Evolutionary conservation across 2,329 filamentous ascomycete species (phyloP), one percentile per base, ranked within the genome.

Genomic region (Fusarium caatingaense): DNA sequence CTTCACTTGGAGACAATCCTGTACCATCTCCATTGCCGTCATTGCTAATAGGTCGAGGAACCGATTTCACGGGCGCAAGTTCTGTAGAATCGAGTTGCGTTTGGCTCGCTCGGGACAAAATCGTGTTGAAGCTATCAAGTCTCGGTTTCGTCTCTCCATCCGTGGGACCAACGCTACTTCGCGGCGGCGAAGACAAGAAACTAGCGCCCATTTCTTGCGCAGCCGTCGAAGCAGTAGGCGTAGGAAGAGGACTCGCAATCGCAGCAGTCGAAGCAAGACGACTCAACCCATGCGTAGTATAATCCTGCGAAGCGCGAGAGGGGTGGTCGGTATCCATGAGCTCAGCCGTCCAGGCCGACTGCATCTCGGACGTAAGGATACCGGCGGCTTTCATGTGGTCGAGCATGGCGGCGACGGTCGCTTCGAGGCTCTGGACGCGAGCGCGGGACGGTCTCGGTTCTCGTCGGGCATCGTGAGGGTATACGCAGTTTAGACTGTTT

Each of bases 301-400:
- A 76, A 16, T 76, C 74, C 20, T 71, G 73, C 13, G 70, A 68
- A 30, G 61, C 51, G 32, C 57, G 73, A 21, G 69, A 66, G 1
- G 72, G 32, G 16, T 68, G 69, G 25, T 65, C 62, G 27, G 69
- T 21, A 42, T 76, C 75, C 74, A 74, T 75, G 8, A 75, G 70
- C 47, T 75, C 73, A 20, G 69, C 73, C 11, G 74, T 76, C 73
- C 73, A 76, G 10, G 71, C 61, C 16, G 67, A 58, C 32, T 77
- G 73, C 71, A 75, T 73, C 60, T 76, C 71, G 64, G 71, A 28
- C 21, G 70, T 66, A 42, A 73, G 68, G 42, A 78, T 72, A 16
- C 77, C 76, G 3, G 77, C 75, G 10, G 75, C 71, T 57, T 76
- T 79, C 77, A 79, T 78, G 60, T 79, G 76, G 34, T 79, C 75